Base-by-base conservation (phyloP, 2,329 filamentous ascomycete species). In the Cadophora sp. region DNA sequence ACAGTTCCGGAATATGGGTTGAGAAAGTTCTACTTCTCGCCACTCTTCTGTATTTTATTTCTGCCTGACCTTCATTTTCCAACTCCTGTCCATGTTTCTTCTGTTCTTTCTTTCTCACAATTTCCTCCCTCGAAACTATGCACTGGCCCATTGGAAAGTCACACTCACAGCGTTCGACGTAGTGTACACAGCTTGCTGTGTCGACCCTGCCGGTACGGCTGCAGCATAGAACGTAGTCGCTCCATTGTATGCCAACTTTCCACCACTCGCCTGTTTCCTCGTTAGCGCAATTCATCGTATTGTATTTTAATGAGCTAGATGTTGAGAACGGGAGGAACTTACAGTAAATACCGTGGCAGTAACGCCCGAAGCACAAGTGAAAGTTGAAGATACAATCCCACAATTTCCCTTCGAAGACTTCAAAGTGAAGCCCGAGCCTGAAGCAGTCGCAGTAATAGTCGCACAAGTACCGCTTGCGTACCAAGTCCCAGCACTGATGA, bases 401-500 rank as follows among this genome's bases (percentile, higher is more conserved):
- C 90, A 92, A 16, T 77, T 78, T 7, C 88, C 88, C 75, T 88
- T 89, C 58, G 84, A 86, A 14, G 86, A 87, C 59, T 79, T 81
- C 14, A 91, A 78, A 0, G 86, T 89, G 62, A 78, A 76, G 1
- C 75, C 73, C 43, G 68, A 71, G 1, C 72, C 73, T 79, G 79
- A 84, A 56, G 81, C 68, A 4, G 84, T 79, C 4, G 88, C 87
- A 0, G 84, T 87, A 76, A 87, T 91, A 0, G 86, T 90, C 0
- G 90, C 91, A 75, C 90, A 92, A 0, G 89, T 90, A 1, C 90
- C 89, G 1, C 82, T 84, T 0, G 84, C 83, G 75, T 90, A 92
- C 91, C 90, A 93, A 0, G 85, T 87, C 0, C 91, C 91, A 11
- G 79, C 82, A 65, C 85, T 85, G 75, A 92, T 92, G 67, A 92